These are phyloP conservation scores for Macrophomina tecta DNA, from an alignment of 2,329 filamentous ascomycete species.

Conservation along the genomic window DNA sequence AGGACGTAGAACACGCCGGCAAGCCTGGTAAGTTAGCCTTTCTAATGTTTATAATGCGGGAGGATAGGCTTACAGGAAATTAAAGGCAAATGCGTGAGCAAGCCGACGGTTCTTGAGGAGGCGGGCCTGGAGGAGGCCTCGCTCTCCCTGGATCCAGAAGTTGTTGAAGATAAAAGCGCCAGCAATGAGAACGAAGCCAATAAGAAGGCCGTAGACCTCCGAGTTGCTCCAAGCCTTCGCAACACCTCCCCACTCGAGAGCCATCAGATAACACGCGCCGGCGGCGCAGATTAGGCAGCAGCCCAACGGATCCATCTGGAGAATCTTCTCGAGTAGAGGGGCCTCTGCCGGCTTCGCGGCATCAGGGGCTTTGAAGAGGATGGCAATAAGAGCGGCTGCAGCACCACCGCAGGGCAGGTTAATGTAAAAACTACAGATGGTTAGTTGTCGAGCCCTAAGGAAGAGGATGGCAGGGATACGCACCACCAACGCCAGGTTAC, in stretches of 20 bases:
- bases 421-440: conserved; percentile 45
- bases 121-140: neutral
- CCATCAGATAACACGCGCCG: conserved; percentile 41
- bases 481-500: conserved; percentile 45
- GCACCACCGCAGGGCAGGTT: conserved; percentile 55
- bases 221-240: conserved; percentile 8
- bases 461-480: neutral
- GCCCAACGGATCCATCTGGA: conserved; percentile 38
- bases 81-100: conserved; percentile 33
- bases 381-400: conserved; percentile 44
- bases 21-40: neutral
- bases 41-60: neutral
- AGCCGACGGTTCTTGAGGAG: neutral
- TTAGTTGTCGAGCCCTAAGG: neutral
- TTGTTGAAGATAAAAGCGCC: conserved; percentile 34
- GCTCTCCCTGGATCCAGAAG: conserved; percentile 26
- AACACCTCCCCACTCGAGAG: conserved; percentile 45
- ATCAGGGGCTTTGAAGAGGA: conserved; percentile 48
- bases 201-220: neutral
- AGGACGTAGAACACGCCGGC: conserved; percentile 30
- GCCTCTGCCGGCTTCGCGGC: conserved; percentile 33
- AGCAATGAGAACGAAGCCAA: neutral
- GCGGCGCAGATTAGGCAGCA: conserved; percentile 41
- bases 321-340: conserved; percentile 11
- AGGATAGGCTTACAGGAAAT: conserved; percentile 31